phyloP scores from a whole-genome alignment of 163 green algal species.

The Coccomyxa subellipsoidea region DNA sequence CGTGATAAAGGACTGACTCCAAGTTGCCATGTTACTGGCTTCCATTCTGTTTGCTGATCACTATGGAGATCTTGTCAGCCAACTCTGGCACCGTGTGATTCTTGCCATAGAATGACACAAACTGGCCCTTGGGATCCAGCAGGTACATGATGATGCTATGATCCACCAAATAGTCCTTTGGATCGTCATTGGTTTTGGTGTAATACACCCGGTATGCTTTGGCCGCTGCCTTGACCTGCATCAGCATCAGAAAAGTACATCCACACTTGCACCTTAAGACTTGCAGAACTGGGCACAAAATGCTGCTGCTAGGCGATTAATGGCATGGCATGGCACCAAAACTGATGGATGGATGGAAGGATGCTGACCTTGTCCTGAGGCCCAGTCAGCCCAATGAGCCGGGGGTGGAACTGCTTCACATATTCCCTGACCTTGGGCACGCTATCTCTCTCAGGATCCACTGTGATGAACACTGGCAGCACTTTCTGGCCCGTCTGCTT shows the following conservation, averaged over 20 bases:
- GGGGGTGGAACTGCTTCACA: constrained; percentile 92
- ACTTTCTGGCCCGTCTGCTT: constrained; percentile 58
- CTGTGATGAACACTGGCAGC: constrained; percentile 90
- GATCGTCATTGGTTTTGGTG: constrained; percentile 62
- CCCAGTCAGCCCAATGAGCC: constrained; percentile 92
- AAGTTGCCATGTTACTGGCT: background rate
- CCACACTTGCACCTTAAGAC: too few relatives aligned
- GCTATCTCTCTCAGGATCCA: constrained; percentile 91
- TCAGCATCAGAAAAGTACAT: too few relatives aligned
- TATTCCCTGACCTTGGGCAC: constrained; percentile 76
- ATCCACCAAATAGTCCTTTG: constrained; percentile 90
- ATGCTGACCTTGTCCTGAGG: constrained; percentile 50
- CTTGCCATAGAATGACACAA: constrained; percentile 95
- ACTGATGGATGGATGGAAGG: too few relatives aligned
- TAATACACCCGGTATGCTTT: constrained; percentile 90
- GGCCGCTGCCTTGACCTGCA: constrained; percentile 56
- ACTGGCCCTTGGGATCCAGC: constrained; percentile 88
- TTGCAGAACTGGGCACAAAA: too few relatives aligned
- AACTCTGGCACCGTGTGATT: constrained; percentile 28
- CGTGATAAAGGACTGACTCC: too few relatives aligned
- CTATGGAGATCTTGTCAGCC: background rate
- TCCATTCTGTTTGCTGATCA: background rate
- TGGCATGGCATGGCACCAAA: too few relatives aligned
- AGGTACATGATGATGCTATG: constrained; percentile 99
- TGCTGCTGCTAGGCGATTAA: too few relatives aligned